Evolutionary conservation across 2,329 filamentous ascomycete genomes (phyloP).

Genomic region (Tolypocladium paradoxum): DNA sequence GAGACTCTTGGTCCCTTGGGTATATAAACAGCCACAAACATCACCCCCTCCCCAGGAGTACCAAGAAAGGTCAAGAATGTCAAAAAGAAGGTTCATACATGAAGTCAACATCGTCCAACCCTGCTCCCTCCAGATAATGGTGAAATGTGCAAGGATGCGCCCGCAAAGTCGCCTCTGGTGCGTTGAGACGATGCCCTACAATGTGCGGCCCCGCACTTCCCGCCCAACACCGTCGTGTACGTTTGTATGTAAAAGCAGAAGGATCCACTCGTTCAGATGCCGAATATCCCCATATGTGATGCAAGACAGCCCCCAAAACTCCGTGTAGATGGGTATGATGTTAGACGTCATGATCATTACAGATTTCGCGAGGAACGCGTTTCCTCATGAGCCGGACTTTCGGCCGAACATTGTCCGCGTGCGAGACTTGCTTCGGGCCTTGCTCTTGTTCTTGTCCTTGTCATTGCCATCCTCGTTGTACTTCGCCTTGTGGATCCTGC

Average conservation of each 20-base stretch:
- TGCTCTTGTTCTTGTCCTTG: conserved; percentile 45
- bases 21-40: conserved; percentile 4
- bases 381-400: conserved; percentile 16
- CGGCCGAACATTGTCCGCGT: conserved; percentile 61
- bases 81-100: neutral
- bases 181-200: neutral
- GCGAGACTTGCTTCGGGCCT: conserved; percentile 64
- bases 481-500: conserved; percentile 92
- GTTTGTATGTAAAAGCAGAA: conserved; percentile 1
- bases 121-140: neutral
- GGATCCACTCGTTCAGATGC: conserved; percentile 10
- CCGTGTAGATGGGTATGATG: conserved; percentile 20
- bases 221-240: neutral
- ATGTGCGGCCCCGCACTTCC: neutral
- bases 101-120: conserved; percentile 1
- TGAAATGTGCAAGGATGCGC: neutral
- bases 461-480: conserved; percentile 58
- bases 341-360: conserved; percentile 20
- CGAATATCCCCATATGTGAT: conserved; percentile 3
- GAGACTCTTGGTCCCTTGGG: neutral
- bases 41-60: neutral
- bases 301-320: conserved; percentile 17
- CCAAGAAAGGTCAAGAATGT: neutral
- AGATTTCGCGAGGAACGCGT: neutral
- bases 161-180: neutral